Base-by-base conservation (phyloP, 371 early-diverging fungal species). In the Mucor plumbeus region DNA sequence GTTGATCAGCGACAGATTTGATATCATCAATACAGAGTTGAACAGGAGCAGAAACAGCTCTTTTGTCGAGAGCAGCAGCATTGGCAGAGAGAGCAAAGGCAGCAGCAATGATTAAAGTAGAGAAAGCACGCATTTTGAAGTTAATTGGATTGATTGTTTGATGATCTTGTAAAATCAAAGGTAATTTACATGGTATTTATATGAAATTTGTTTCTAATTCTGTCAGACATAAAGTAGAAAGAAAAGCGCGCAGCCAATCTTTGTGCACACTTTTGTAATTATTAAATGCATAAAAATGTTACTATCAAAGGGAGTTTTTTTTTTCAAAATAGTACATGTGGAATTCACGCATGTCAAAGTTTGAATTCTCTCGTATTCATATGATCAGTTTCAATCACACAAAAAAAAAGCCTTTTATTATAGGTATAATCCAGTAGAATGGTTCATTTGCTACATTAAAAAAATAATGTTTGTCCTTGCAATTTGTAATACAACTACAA, bases 51-150 rank as follows among this genome's bases (percentile, higher is more conserved):
- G 63, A 58, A 35, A 70, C 40, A 14, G 60, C 67, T 56, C 73
- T 70, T 40, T 53, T 66, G 43, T 55, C 53, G 11, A 66, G n/a
- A n/a, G 56, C 26, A 35, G 73, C 73, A 66, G 70, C 73, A 48
- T 69, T 65, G 43, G 58, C 70, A 66, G 65, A 54, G 31, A 65
- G 58, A 53, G 66, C 65, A 47, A 69, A 33, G 39, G 61, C 66
- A 53, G 62, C 53, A 48, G 70, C 58, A 62, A 62, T 62, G 26
- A 61, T 54, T 60, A 73, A 33, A 47, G 48, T 41, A 26, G 60
- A 48, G 47, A 65, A 50, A 50, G 35, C 31, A 55, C 73, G 73
- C 73, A 73, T 73, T 34, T 21, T 50, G 26, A 47, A 36, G 31
- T n/a, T 61, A 35, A 38, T 61, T 38, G n/a, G 31, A 19, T 19